Evolutionary conservation across 140 eudicot genomes (phyloP).

Genomic region (Oenanthe javanica): DNA sequence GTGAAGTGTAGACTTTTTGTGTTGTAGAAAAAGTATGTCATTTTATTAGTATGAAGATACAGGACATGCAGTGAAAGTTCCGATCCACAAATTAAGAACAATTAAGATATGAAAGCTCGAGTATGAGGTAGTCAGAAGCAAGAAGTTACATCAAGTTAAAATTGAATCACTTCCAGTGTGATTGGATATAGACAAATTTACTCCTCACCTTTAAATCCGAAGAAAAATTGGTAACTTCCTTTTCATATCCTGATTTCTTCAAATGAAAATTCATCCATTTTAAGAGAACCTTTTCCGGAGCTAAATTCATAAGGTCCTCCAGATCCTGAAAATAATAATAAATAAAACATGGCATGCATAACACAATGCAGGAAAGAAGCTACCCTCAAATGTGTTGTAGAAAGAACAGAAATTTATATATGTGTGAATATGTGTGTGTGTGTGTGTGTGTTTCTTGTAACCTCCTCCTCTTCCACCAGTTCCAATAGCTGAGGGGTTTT

Average conservation of each 20-base stretch:
- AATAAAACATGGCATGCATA: background rate
- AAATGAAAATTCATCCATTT: constrained; percentile 89
- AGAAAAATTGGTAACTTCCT: constrained; percentile 71
- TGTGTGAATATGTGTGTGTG: background rate
- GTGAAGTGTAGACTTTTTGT: background rate
- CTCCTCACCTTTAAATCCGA: constrained; percentile 61
- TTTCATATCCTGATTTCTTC: constrained; percentile 68
- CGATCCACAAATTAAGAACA: background rate
- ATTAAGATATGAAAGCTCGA: background rate
- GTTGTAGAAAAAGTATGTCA: background rate
- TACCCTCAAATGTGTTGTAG: background rate
- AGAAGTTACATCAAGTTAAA: background rate
- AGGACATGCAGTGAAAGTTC: background rate
- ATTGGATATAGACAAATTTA: background rate
- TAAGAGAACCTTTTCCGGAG: constrained; percentile 78
- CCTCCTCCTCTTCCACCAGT: constrained; percentile 87
- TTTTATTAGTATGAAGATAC: background rate
- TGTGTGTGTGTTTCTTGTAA: constrained; percentile 4
- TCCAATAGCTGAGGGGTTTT: constrained; percentile 87
- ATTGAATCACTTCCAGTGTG: background rate
- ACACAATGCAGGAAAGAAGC: background rate
- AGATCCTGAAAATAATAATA: constrained; percentile 45
- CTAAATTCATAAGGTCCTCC: constrained; percentile 69
- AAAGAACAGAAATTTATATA: background rate
- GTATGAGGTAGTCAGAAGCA: background rate